Percentiles rank a stretch among this genome's conserved stretches.
phyloP scores from a whole-genome alignment of 108 stramenopile species.

The Pseudonitzschia multistriata region DNA sequence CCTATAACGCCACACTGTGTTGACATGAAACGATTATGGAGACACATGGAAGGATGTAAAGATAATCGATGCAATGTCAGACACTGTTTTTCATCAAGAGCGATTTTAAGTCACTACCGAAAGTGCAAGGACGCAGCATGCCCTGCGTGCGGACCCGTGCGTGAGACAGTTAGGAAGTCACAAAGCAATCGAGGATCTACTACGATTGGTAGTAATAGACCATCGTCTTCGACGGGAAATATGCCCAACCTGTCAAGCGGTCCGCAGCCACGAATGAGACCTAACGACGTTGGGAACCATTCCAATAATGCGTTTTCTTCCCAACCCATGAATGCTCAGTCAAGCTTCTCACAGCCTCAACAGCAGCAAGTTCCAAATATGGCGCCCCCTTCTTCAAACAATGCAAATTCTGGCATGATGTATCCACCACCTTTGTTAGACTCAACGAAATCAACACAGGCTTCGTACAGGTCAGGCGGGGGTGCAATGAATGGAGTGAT shows the following conservation, averaged over 20 bases:
- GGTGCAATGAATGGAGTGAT: constrained; percentile 7
- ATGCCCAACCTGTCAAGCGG: neutral
- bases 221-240: constrained; percentile 5
- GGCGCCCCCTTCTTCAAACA: constrained; percentile 24
- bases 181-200: constrained; percentile 31
- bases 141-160: constrained; percentile 95
- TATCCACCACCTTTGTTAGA: constrained; percentile 5
- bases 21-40: constrained; percentile 97
- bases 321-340: constrained; percentile 13
- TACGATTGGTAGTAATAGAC: neutral
- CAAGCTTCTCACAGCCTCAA: constrained; percentile 19
- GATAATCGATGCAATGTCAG: constrained; percentile 93
- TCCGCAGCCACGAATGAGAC: neutral
- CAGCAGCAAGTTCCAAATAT: constrained; percentile 19
- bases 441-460: neutral
- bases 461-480: neutral
- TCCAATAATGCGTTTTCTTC: constrained; percentile 14
- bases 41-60: constrained; percentile 97
- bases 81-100: constrained; percentile 96
- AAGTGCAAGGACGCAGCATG: constrained; percentile 93
- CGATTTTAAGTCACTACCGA: constrained; percentile 96
- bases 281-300: neutral
- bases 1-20: constrained; percentile 92
- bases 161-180: constrained; percentile 89
- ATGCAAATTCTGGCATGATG: constrained; percentile 3